Evolutionary conservation across 352 stramenopile species (phyloP), one percentile per base, ranked within the genome.

Genomic region (Pythium rhizo-oryzae): DNA sequence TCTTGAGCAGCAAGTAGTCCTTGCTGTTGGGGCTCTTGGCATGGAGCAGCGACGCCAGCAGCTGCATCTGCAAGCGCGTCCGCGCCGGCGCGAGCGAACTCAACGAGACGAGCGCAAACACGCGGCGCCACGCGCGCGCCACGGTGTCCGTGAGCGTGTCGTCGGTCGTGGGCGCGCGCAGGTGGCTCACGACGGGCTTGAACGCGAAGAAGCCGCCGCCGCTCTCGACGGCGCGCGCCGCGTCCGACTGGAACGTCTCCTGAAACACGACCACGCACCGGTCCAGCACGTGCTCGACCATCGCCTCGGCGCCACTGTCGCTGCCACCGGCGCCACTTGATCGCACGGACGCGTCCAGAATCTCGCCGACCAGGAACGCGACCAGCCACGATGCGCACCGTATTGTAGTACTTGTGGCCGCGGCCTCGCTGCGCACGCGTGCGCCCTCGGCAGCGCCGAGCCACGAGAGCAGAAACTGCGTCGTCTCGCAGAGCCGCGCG

Each of bases 181-280:
- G 21, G 18, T 30, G 64, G 47, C 18, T 69, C 0, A 59, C 28
- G 2, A 61, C 53, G 19, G 74, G 37, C 67, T 82, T 83, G 71
- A 87, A 92, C 1, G 74, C 69, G 49, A 92, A 90, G 60, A 92
- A 87, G 0, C 72, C 81, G 11, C 62, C 59, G 6, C 73, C 67
- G 1, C 70, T 74, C 44, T 85, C 74, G 1, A 73, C 62, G 8
- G 69, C 41, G 30, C 65, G 57, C 8, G 67, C 68, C 25, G 58
- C 61, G n/a, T 92, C 78, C 18, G 56, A 65, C 37, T 85, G 68
- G 28, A 79, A 79, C 12, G 76, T 63, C 7, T 77, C 74, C 13
- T 86, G 75, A 58, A 86, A 90, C 3, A 86, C 72, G 15, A 75
- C 39, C 18, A 91, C 68, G 53, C 84, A 90, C 1, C 54, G 69